Base-by-base conservation (phyloP, 148 eudicot species). In the Heliosperma pusillum region DNA sequence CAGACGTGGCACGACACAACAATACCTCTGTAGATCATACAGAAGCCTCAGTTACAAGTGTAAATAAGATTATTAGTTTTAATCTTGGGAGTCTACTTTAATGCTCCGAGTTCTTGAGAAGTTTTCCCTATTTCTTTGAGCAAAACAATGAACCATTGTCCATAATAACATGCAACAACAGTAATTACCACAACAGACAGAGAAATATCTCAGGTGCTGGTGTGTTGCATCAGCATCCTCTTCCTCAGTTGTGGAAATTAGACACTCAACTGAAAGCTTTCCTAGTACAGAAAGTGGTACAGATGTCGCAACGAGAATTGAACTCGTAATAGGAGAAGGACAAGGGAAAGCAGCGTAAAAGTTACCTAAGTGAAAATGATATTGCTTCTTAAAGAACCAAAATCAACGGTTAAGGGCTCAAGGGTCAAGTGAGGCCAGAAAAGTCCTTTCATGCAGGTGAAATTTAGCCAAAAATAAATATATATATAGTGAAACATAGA, bases 141-240 rank as follows among this genome's bases (percentile, higher is more conserved):
- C 42, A 69, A 58, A 59, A 10, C 59, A 25, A 10, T 69, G 74
- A 69, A 40, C 74, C 79, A 76, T 8, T 5, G n/a, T n/a, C n/a
- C n/a, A n/a, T n/a, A n/a, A 68, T 25, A 76, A 69, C 73, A 69
- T 76, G 79, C 67, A n/a, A n/a, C n/a, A 58, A 26, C 56, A 69
- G 42, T 76, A 64, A 9, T 33, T 17, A 26, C n/a, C 45, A 42
- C 75, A 71, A 62, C 22, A 65, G 9, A 9, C 53, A 75, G 47
- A 71, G 16, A 70, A 67, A 45, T 30, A 65, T n/a, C n/a, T n/a
- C n/a, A n/a, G n/a, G n/a, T n/a, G n/a, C n/a, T n/a, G n/a, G n/a
- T n/a, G n/a, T n/a, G 30, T 27, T 71, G 68, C 60, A 76, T 80
- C 76, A 75, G 68, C 67, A 56, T 64, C 64, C 66, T 26, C 29